Conservation (phyloP, 805 yeast genomes). For the Debaryomyces castellii region DNA sequence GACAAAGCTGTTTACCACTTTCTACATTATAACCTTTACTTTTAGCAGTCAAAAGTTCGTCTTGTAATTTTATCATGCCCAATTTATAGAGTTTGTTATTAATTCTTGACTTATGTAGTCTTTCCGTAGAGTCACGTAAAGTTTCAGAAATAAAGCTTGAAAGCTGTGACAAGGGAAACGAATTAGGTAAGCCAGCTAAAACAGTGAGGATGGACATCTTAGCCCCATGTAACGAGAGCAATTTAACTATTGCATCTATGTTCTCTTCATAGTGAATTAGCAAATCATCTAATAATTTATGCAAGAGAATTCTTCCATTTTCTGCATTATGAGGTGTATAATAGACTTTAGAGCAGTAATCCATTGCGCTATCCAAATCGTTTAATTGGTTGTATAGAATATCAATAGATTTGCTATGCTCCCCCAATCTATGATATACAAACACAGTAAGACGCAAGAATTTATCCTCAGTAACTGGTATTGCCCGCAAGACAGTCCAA, state of each 20-base stretch:
- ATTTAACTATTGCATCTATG: constrained; percentile 35
- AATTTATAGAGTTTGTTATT: constrained; percentile 53
- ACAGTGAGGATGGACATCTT: constrained; percentile 47
- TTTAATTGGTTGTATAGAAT: constrained; percentile 57
- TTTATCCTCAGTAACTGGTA: constrained; percentile 31
- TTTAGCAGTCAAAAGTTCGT: constrained; percentile 38
- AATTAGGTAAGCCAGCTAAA: constrained; percentile 51
- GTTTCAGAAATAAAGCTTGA: constrained; percentile 44
- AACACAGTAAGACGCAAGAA: constrained; percentile 51
- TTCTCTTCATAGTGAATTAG: constrained; percentile 39
- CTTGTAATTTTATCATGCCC: constrained; percentile 48
- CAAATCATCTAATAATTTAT: constrained; percentile 48
- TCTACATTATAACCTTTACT: constrained; percentile 37
- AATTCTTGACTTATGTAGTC: constrained; percentile 40
- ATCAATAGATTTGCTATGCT: constrained; percentile 62
- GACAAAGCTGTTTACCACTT: constrained; percentile 47
- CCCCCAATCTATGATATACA: constrained; percentile 57
- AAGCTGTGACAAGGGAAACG: constrained; percentile 46
- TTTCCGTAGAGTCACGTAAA: constrained; percentile 39
- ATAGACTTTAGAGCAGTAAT: constrained; percentile 56
- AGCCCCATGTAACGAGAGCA: constrained; percentile 46
- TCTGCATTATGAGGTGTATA: constrained; percentile 25
- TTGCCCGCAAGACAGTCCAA: constrained; percentile 31
- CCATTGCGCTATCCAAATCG: constrained; percentile 57
- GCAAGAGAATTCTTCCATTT: constrained; percentile 48